A percentile compares a stretch with the other conserved stretches of the same genome.
Evolutionary conservation across 768 basidiomycete species (phyloP).

Genomic region (Hemileccinum impolitum): DNA sequence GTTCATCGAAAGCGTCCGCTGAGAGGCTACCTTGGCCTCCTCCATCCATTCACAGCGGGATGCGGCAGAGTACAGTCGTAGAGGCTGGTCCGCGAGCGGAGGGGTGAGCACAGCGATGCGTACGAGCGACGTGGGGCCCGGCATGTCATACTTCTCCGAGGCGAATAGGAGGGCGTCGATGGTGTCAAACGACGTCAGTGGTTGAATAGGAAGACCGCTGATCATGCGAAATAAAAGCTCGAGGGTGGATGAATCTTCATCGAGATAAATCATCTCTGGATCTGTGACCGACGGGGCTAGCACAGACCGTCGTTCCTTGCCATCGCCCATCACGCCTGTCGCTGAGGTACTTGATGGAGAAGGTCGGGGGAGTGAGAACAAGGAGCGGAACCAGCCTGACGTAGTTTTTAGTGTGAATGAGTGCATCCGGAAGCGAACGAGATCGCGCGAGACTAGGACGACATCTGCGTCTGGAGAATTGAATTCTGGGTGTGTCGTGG

Average conservation of each 20-base stretch:
- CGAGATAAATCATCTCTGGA: slow-evolving; percentile 46
- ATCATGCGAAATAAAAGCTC: slow-evolving; percentile 59
- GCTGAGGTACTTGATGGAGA: neutral
- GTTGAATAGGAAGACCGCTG: slow-evolving; percentile 52
- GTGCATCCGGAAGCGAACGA: slow-evolving; percentile 55
- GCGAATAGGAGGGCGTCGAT: slow-evolving; percentile 59
- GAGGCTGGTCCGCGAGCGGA: slow-evolving; percentile 45
- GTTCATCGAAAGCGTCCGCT: slow-evolving; percentile 51
- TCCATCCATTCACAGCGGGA: slow-evolving; percentile 58
- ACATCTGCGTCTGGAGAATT: slow-evolving; percentile 53
- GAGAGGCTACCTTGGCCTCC: slow-evolving; percentile 53
- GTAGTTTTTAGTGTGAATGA: slow-evolving; percentile 57
- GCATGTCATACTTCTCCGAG: slow-evolving; percentile 71
- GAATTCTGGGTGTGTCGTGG: slow-evolving; percentile 47
- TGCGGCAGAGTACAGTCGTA: slow-evolving; percentile 53
- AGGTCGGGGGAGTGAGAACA: slow-evolving; percentile 55
- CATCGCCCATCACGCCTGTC: neutral
- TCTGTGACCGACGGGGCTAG: slow-evolving; percentile 10
- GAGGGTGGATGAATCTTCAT: slow-evolving; percentile 54
- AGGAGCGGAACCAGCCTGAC: slow-evolving; percentile 54
- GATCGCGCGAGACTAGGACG: slow-evolving; percentile 47
- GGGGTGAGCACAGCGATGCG: slow-evolving; percentile 56
- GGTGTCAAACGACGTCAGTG: slow-evolving; percentile 47
- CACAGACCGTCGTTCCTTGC: neutral
- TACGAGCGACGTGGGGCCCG: slow-evolving; percentile 57